Conservation (phyloP, 768 basidiomycete genomes). For the Asterophora lycoperdoides region DNA sequence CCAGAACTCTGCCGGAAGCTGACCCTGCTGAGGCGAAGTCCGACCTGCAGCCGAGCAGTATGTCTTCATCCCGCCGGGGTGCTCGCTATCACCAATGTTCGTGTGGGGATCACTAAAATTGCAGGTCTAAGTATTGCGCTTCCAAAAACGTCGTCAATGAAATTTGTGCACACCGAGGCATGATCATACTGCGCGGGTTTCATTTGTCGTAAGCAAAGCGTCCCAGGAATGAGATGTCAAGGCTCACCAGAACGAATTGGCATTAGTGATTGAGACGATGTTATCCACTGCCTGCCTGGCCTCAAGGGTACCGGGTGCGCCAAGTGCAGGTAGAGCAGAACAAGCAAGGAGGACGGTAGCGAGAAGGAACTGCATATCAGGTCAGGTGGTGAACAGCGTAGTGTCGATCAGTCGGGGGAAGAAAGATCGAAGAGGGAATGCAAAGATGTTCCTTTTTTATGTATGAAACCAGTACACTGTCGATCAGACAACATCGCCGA, state of each 20-base stretch:
- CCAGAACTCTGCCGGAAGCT: slow-evolving; percentile 46
- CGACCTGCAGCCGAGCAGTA: slow-evolving; percentile 46
- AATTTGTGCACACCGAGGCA: slow-evolving; percentile 35
- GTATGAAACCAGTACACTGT: background rate
- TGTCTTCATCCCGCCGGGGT: slow-evolving; percentile 50
- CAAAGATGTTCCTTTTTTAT: background rate
- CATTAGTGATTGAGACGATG: slow-evolving; percentile 45
- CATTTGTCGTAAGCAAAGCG: background rate
- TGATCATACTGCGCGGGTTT: slow-evolving; percentile 35
- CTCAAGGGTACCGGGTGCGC: slow-evolving; percentile 15
- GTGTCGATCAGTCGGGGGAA: background rate
- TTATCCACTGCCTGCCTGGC: slow-evolving; percentile 38
- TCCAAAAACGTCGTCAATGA: background rate
- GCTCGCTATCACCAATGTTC: slow-evolving; percentile 49
- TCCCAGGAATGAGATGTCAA: background rate
- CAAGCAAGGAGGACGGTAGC: background rate
- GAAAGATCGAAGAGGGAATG: background rate
- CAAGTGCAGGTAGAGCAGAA: background rate
- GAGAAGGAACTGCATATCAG: background rate
- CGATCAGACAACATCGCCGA: too few species aligned
- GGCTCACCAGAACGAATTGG: slow-evolving; percentile 41
- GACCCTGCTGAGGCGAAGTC: slow-evolving; percentile 39
- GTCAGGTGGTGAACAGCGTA: too few species aligned
- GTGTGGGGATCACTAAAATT: slow-evolving; percentile 40
- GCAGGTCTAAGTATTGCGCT: background rate